phyloP scores from a whole-genome alignment of 805 yeast genomes.

The Candida succiphila region DNA sequence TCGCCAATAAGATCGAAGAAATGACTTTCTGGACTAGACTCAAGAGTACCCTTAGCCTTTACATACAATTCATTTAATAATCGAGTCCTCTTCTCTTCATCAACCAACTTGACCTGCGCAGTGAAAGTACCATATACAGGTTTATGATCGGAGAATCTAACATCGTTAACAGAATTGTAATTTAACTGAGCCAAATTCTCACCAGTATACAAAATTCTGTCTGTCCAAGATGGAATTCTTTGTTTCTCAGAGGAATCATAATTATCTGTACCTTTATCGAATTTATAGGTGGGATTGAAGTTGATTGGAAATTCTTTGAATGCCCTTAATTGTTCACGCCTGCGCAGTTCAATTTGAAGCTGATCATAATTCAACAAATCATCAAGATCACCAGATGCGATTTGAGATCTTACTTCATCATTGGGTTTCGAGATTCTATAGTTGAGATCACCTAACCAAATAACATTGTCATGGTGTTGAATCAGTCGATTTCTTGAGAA shows the following conservation, averaged over 20 bases:
- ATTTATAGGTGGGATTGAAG: constrained; percentile 88
- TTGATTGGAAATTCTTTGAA: constrained; percentile 69
- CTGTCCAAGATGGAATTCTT: constrained; percentile 95
- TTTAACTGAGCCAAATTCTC: constrained; percentile 46
- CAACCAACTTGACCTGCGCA: constrained; percentile 56
- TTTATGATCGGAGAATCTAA: constrained; percentile 77
- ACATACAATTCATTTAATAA: constrained; percentile 52
- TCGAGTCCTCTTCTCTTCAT: constrained; percentile 47
- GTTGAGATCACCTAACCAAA: constrained; percentile 95
- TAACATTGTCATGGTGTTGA: constrained; percentile 73
- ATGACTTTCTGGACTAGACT: constrained; percentile 5
- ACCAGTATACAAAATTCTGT: constrained; percentile 67
- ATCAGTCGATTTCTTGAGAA: constrained; percentile 72
- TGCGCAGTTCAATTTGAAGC: constrained; percentile 60
- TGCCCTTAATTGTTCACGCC: constrained; percentile 62
- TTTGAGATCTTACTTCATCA: constrained; percentile 57
- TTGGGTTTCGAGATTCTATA: constrained; percentile 66
- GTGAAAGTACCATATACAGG: constrained; percentile 82
- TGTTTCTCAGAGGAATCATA: constrained; percentile 91
- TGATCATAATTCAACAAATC: constrained; percentile 68
- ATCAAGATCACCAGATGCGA: constrained; percentile 34
- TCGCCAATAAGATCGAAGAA: constrained; percentile 21
- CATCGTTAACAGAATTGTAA: constrained; percentile 53
- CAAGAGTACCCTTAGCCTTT: constrained; percentile 31
- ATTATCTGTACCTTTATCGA: constrained; percentile 67